Conservation (phyloP, 202 grass and related monocot genomes). For the Panicum hallii region DNA sequence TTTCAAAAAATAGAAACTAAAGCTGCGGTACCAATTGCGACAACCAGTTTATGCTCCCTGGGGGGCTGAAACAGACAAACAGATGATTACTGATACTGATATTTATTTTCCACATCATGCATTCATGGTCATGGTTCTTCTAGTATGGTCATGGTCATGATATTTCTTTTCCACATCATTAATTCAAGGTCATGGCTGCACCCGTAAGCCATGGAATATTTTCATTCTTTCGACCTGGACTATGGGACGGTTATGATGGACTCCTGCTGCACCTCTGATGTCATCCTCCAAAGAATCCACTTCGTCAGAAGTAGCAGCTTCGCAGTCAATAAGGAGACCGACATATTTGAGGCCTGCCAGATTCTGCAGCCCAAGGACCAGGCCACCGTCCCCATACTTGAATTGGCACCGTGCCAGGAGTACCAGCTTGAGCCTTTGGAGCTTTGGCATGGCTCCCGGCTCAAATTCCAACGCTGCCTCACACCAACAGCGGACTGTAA, state of each 20-base stretch:
- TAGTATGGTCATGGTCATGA: background rate
- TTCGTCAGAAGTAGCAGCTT: background rate
- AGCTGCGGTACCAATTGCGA: too few relatives aligned
- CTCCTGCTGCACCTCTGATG: background rate
- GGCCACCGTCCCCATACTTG: background rate
- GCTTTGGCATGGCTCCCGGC: constrained; percentile 1
- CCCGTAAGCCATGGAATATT: background rate
- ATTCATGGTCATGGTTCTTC: background rate
- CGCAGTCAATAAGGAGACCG: accelerated
- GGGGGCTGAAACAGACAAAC: too few relatives aligned
- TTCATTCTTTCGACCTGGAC: background rate
- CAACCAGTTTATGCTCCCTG: too few relatives aligned
- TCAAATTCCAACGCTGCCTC: background rate
- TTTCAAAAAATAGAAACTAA: too few relatives aligned
- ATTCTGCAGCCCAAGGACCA: background rate
- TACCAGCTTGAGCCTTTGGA: background rate
- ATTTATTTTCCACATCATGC: background rate
- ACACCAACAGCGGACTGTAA: background rate
- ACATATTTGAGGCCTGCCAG: background rate
- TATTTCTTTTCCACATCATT: background rate
- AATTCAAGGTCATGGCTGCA: background rate
- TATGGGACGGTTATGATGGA: background rate
- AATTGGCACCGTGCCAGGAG: background rate
- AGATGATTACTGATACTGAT: too few relatives aligned
- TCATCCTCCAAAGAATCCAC: background rate